phyloP scores from a whole-genome alignment of 2,329 filamentous ascomycete genomes.

The Penicillium occitanis region DNA sequence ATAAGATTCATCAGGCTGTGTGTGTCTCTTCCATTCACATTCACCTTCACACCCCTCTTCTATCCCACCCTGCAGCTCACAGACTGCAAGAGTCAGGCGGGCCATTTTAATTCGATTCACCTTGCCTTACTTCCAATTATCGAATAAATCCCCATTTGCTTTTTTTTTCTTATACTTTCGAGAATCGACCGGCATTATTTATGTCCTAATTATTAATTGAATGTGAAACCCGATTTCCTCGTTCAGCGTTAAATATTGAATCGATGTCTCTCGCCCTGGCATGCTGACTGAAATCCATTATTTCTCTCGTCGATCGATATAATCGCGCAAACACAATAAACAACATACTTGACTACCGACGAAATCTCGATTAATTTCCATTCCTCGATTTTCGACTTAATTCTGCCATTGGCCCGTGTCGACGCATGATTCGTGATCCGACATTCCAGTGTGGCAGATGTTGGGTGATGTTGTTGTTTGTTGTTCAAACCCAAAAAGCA shows the following conservation, averaged over 20 bases:
- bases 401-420: neutral
- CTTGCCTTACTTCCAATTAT: conserved; percentile 11
- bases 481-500: conserved; percentile 8
- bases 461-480: conserved; percentile 15
- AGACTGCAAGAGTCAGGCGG: conserved; percentile 8
- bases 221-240: neutral
- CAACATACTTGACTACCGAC: neutral
- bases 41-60: neutral
- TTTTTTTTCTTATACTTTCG: neutral
- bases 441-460: conserved; percentile 6
- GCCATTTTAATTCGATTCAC: neutral
- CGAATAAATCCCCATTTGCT: neutral
- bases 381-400: neutral
- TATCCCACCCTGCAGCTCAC: neutral
- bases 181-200: neutral
- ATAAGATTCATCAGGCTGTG: neutral
- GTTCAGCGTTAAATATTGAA: conserved; percentile 1
- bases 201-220: conserved; percentile 3
- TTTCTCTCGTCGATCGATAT: too few species aligned
- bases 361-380: neutral
- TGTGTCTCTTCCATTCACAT: neutral
- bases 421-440: neutral
- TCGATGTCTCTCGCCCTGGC: neutral
- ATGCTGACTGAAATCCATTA: neutral
- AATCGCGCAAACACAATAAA: neutral